phyloP scores from a whole-genome alignment of 768 basidiomycete species.

The Calocybe gangraenosa region DNA sequence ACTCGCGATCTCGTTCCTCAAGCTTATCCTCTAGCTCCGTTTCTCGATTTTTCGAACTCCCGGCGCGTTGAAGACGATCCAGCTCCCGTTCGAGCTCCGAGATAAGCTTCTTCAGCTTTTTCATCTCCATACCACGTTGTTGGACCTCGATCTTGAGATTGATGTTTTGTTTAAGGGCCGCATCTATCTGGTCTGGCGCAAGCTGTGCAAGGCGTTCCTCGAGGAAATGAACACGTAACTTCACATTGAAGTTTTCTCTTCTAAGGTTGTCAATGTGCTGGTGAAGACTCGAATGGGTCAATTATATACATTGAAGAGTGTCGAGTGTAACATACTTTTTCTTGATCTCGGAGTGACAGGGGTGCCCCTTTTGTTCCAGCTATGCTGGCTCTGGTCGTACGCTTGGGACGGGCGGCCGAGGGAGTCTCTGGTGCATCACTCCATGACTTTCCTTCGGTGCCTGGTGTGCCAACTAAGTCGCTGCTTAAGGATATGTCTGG shows the following conservation, averaged over 20 bases:
- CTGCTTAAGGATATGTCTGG: constrained; percentile 59
- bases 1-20: constrained; percentile 67
- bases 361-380: constrained; percentile 39
- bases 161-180: constrained; percentile 88
- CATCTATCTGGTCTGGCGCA: constrained; percentile 89
- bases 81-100: constrained; percentile 80
- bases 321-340: constrained; percentile 63
- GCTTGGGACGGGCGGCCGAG: constrained; percentile 40
- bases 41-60: constrained; percentile 47
- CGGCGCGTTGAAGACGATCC: constrained; percentile 58
- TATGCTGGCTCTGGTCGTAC: constrained; percentile 29
- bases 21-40: constrained; percentile 75
- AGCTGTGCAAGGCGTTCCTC: constrained; percentile 89
- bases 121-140: constrained; percentile 84
- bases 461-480: constrained; percentile 53
- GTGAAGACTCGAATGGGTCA: neutral
- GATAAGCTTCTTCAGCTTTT: constrained; percentile 87
- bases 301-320: neutral
- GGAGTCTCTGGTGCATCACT: constrained; percentile 47
- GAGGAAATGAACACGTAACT: constrained; percentile 92
- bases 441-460: constrained; percentile 40
- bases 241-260: constrained; percentile 97
- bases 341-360: constrained; percentile 91
- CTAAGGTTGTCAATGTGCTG: constrained; percentile 94
- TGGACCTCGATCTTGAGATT: constrained; percentile 91